These are phyloP conservation scores for Poronia punctata DNA, from an alignment of 495 filamentous ascomycete genomes.

Conservation along the genomic window DNA sequence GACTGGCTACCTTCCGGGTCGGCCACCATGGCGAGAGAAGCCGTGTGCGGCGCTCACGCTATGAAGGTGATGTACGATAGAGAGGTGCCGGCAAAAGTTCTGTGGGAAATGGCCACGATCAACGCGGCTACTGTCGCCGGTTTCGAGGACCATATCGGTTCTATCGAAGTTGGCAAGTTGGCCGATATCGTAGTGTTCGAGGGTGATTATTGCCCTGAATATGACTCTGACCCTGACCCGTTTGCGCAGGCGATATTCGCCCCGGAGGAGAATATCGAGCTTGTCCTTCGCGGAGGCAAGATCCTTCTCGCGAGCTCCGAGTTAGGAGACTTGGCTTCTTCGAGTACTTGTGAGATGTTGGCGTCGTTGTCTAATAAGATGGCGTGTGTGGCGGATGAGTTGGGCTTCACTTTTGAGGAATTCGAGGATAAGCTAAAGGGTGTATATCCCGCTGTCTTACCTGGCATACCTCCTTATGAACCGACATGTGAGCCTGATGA, in stretches of 20 bases:
- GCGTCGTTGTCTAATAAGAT: background rate
- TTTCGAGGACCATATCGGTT: slow-evolving; percentile 7
- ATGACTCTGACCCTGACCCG: background rate
- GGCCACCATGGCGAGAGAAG: slow-evolving; percentile 12
- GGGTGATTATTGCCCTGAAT: background rate
- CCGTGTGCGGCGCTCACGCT: slow-evolving; percentile 6
- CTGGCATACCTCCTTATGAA: slow-evolving; percentile 9
- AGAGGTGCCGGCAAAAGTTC: background rate
- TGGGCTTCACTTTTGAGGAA: slow-evolving; percentile 6
- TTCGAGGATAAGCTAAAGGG: slow-evolving; percentile 7
- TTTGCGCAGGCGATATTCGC: slow-evolving; percentile 10
- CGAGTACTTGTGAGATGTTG: background rate
- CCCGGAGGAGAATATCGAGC: slow-evolving; percentile 6
- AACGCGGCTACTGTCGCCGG: slow-evolving; percentile 11
- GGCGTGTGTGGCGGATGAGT: slow-evolving; percentile 5
- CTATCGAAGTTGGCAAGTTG: slow-evolving; percentile 5
- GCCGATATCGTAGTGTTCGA: slow-evolving; percentile 7
- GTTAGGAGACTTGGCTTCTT: background rate
- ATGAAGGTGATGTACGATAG: slow-evolving; percentile 2
- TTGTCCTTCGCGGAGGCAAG: slow-evolving; percentile 9
- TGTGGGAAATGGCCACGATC: slow-evolving; percentile 14
- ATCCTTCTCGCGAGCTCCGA: slow-evolving; percentile 2
- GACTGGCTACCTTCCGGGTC: slow-evolving; percentile 17
- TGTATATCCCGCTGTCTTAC: slow-evolving; percentile 11
- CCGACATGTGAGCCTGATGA: slow-evolving; percentile 8